Evolutionary conservation across 306 rosid genomes (phyloP).

Genomic region (Ammopiptanthus mongolicus): DNA sequence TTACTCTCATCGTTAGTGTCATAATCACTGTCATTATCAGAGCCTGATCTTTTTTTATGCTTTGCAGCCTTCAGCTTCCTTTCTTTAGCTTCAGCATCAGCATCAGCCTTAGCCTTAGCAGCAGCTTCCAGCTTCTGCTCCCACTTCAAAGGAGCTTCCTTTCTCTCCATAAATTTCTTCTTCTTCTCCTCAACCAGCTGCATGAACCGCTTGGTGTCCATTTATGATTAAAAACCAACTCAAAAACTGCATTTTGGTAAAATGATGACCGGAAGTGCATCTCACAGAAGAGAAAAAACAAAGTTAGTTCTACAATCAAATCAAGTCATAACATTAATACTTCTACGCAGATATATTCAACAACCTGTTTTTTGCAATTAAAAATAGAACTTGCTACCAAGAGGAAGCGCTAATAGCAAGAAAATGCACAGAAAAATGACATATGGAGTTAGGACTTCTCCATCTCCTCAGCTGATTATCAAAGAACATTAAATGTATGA

Average conservation of each 20-base stretch:
- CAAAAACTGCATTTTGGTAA: slow-evolving; percentile 76
- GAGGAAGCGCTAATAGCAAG: neutral
- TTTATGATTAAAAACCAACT: slow-evolving; percentile 53
- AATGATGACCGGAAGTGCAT: slow-evolving; percentile 93
- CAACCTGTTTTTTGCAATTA: neutral
- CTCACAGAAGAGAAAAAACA: slow-evolving; percentile 98
- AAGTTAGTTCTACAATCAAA: slow-evolving; percentile 66
- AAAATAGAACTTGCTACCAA: neutral
- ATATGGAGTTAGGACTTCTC: neutral
- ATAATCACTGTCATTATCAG: slow-evolving; percentile 45
- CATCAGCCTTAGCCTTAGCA: slow-evolving; percentile 66
- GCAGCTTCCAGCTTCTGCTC: slow-evolving; percentile 93
- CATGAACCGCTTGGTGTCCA: slow-evolving; percentile 84
- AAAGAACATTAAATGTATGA: neutral
- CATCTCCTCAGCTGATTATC: neutral
- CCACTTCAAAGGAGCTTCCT: slow-evolving; percentile 95
- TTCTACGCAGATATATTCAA: neutral
- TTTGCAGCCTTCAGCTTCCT: slow-evolving; percentile 61
- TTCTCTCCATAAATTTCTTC: slow-evolving; percentile 84
- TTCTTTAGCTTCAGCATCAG: slow-evolving; percentile 68
- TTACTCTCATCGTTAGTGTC: slow-evolving; percentile 41
- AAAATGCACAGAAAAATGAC: neutral
- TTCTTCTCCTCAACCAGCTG: slow-evolving; percentile 93
- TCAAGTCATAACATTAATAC: neutral
- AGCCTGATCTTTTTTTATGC: slow-evolving; percentile 54